phyloP scores from a whole-genome alignment of 441 rosid genomes.

The Dalechampia spathulata region DNA sequence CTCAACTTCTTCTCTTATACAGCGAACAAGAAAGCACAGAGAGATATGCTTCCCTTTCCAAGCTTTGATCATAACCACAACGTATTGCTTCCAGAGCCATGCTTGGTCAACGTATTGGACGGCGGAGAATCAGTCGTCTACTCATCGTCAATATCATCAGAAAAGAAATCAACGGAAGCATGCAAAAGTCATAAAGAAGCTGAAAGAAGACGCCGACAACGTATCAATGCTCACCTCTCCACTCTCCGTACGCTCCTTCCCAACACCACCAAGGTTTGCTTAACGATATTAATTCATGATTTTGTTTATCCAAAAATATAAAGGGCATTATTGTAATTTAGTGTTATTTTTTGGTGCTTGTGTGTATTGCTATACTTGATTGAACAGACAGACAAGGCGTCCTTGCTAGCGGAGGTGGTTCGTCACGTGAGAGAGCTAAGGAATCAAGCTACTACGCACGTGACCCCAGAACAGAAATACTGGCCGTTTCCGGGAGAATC shows the following conservation, averaged over 20 bases:
- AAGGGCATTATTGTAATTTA: too few species aligned
- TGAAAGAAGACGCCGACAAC: conserved; percentile 53
- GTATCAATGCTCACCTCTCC: conserved; percentile 51
- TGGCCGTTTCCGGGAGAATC: conserved; percentile 35
- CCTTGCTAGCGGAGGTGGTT: conserved; percentile 82
- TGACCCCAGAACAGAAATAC: conserved; percentile 15
- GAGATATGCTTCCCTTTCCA: conserved; percentile 24
- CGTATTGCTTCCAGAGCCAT: conserved; percentile 10
- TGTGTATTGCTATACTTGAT: neutral
- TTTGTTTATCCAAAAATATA: too few species aligned
- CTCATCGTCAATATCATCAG: conserved; percentile 18
- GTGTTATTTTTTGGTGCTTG: neutral
- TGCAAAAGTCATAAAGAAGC: conserved; percentile 56
- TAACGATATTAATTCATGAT: too few species aligned
- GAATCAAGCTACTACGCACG: conserved; percentile 37
- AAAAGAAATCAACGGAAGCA: conserved; percentile 23
- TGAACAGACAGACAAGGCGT: conserved; percentile 73
- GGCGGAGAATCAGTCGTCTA: conserved; percentile 15
- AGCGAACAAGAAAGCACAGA: too few species aligned
- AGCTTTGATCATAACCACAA: neutral
- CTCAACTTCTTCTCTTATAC: neutral
- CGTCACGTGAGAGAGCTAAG: conserved; percentile 56
- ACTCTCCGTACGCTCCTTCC: conserved; percentile 57
- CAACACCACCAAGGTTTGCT: conserved; percentile 31
- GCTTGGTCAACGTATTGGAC: conserved; percentile 17